Conservation (phyloP, 2,329 filamentous ascomycete species). For the Chaetomium sp. region DNA sequence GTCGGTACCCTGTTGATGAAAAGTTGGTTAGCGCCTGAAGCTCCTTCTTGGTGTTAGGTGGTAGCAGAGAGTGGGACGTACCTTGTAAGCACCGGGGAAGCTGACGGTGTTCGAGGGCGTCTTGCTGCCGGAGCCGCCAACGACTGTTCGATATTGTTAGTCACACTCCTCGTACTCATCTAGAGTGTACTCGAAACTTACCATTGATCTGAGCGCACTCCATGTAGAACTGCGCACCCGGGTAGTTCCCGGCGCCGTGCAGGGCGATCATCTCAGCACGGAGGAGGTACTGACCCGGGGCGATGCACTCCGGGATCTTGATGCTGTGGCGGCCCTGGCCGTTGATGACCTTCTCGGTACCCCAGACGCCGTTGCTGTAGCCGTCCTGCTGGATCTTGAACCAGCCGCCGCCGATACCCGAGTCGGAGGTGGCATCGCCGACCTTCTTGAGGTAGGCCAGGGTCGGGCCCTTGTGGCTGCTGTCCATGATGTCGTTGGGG, state of each 20-base stretch:
- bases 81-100: slow-evolving; percentile 35
- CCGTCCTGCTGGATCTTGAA: slow-evolving; percentile 38
- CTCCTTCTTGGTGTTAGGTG: no score
- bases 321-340: slow-evolving; percentile 35
- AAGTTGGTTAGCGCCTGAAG: no score
- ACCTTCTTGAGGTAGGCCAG: slow-evolving; percentile 37
- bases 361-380: slow-evolving; percentile 32
- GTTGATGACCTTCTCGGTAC: slow-evolving; percentile 35
- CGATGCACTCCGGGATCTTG: slow-evolving; percentile 34
- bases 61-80: no score
- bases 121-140: slow-evolving; percentile 33
- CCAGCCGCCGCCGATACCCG: slow-evolving; percentile 35
- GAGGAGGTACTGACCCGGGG: slow-evolving; percentile 35
- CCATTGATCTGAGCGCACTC: slow-evolving; percentile 36
- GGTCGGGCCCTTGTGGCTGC: slow-evolving; percentile 35
- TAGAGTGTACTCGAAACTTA: neutral
- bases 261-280: slow-evolving; percentile 35
- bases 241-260: slow-evolving; percentile 33
- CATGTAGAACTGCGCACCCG: slow-evolving; percentile 37
- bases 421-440: slow-evolving; percentile 32
- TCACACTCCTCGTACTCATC: neutral
- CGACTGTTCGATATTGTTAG: slow-evolving; percentile 16
- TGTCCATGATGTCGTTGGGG: slow-evolving; percentile 37
- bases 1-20: no score
- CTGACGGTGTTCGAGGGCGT: slow-evolving; percentile 32